These are phyloP conservation scores for Grigorovia transvaalensis DNA, from an alignment of 805 yeast species.

Conservation along the genomic window DNA sequence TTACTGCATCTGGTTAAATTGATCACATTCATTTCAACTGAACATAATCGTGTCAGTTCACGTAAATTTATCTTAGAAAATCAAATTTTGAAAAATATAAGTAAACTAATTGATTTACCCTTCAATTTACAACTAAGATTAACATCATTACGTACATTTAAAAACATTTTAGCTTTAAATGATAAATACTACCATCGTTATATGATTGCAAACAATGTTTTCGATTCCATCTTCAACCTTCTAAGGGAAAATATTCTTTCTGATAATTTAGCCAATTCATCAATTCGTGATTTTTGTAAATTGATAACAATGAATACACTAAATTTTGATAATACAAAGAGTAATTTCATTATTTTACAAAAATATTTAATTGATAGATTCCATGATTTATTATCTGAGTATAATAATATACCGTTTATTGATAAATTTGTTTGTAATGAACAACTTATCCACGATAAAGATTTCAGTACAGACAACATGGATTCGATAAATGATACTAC, in stretches of 20 bases:
- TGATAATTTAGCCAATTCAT: slow-evolving; percentile 63
- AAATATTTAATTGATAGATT: slow-evolving; percentile 25
- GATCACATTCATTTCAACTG: slow-evolving; percentile 52
- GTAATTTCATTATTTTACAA: slow-evolving; percentile 22
- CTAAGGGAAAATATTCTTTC: slow-evolving; percentile 38
- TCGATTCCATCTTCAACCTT: slow-evolving; percentile 39
- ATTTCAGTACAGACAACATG: background rate
- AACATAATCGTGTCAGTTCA: slow-evolving; percentile 49
- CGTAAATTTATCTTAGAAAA: slow-evolving; percentile 55
- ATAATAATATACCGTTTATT: slow-evolving; percentile 24
- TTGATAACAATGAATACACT: slow-evolving; percentile 26
- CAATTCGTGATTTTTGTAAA: slow-evolving; percentile 61
- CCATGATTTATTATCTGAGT: slow-evolving; percentile 22
- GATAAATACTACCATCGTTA: slow-evolving; percentile 51
- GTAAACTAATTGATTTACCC: slow-evolving; percentile 34
- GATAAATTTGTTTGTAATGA: slow-evolving; percentile 10
- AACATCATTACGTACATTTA: slow-evolving; percentile 60
- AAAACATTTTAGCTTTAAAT: slow-evolving; percentile 48
- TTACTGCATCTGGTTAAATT: slow-evolving; percentile 60
- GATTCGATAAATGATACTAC: background rate
- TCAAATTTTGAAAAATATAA: slow-evolving; percentile 46
- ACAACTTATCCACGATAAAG: background rate
- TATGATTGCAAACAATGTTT: slow-evolving; percentile 45
- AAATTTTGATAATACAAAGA: slow-evolving; percentile 6
- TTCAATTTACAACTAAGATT: slow-evolving; percentile 44